Conservation (phyloP, 2,329 filamentous ascomycete species). For the Monilinia aucupariae region DNA sequence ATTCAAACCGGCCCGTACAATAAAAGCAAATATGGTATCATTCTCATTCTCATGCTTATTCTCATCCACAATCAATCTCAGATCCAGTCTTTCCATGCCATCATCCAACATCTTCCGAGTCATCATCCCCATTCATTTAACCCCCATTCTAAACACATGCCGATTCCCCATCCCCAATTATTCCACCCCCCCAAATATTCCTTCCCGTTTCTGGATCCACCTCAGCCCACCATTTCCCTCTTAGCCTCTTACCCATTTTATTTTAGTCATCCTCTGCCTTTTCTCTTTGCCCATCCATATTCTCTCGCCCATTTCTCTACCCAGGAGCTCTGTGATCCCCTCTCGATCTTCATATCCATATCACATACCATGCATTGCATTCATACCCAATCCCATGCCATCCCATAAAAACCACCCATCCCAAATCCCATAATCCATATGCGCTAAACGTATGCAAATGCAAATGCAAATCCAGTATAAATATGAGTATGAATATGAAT, state of each 20-base stretch:
- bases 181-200: background rate
- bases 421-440: background rate
- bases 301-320: background rate
- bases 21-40: conserved; percentile 1
- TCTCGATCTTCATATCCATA: background rate
- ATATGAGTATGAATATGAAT: background rate
- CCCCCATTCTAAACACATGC: conserved; percentile 6
- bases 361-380: background rate
- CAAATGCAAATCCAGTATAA: background rate
- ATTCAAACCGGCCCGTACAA: background rate
- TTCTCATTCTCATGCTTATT: background rate
- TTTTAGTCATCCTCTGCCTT: background rate
- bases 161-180: background rate
- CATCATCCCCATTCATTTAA: background rate
- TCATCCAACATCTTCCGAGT: background rate
- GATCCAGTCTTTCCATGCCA: background rate
- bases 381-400: background rate
- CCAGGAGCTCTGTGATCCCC: no score
- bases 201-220: background rate
- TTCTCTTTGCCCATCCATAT: background rate
- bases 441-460: conserved; percentile 2
- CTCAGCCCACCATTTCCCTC: background rate
- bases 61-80: background rate
- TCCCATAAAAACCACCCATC: background rate
- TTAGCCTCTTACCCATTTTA: background rate